phyloP scores from a whole-genome alignment of 2,329 filamentous ascomycete genomes.

The Stachybotrys elegans region DNA sequence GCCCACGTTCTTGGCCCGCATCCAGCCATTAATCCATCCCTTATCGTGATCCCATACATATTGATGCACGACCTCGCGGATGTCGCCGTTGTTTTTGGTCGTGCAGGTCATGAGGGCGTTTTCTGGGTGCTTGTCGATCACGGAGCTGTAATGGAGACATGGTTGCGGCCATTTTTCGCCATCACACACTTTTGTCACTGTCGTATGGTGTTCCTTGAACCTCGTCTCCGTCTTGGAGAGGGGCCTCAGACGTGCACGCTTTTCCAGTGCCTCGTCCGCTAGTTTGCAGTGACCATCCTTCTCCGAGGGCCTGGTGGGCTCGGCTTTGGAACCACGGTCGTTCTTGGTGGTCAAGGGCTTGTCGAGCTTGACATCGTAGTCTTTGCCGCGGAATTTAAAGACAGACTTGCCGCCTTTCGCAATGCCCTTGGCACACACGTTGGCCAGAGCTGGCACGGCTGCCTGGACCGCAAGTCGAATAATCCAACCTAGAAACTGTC shows the following conservation, averaged over 20 bases:
- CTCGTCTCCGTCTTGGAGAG: neutral
- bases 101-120: constrained; percentile 2
- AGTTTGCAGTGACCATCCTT: neutral
- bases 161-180: neutral
- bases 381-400: constrained; percentile 4
- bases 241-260: neutral
- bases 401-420: constrained; percentile 24
- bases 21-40: constrained; percentile 7
- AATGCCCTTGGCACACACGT: constrained; percentile 24
- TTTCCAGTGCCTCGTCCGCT: neutral
- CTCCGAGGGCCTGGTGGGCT: neutral
- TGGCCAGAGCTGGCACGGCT: constrained; percentile 22
- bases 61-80: neutral
- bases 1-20: neutral
- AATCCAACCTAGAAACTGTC: constrained; percentile 7
- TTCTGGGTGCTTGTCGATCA: neutral
- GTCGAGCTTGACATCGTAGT: constrained; percentile 2
- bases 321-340: neutral
- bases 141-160: constrained; percentile 6
- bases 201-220: neutral
- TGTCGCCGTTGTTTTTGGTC: neutral
- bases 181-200: neutral
- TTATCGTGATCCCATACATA: constrained; percentile 5
- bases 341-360: constrained; percentile 1
- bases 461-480: constrained; percentile 11